Evolutionary conservation across 1,284 basidiomycete genomes (phyloP).

Genomic region (Apiotrichum akiyoshidainum): DNA sequence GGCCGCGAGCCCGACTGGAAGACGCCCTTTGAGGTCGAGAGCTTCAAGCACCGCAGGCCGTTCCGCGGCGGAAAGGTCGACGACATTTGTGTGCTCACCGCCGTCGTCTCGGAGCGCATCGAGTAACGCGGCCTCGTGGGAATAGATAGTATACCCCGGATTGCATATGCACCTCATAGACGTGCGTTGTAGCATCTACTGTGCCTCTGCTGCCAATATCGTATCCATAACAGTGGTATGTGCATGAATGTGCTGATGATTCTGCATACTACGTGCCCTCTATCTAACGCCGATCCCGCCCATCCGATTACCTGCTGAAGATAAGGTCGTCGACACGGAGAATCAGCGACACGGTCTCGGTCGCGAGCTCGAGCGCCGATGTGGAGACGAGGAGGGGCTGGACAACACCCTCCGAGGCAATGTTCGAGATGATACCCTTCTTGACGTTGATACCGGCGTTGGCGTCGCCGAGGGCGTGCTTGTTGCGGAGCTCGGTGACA

Average conservation of each 20-base stretch:
- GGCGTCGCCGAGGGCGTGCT: slow-evolving; percentile 90
- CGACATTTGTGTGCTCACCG: slow-evolving; percentile 49
- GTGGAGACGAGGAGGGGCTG: slow-evolving; percentile 95
- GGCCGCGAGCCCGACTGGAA: slow-evolving; percentile 44
- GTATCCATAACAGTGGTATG: too few relatives aligned
- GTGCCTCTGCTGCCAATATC: neutral
- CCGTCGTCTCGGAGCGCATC: slow-evolving; percentile 31
- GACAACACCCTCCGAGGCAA: slow-evolving; percentile 93
- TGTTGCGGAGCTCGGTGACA: slow-evolving; percentile 94
- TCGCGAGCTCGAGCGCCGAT: slow-evolving; percentile 89
- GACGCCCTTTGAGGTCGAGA: slow-evolving; percentile 50
- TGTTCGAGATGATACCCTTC: slow-evolving; percentile 94
- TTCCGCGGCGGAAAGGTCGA: slow-evolving; percentile 54
- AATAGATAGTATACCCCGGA: neutral
- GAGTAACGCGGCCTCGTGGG: neutral
- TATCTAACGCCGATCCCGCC: neutral
- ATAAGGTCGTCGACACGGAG: slow-evolving; percentile 84
- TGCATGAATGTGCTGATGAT: neutral
- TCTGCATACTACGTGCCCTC: slow-evolving; percentile 1
- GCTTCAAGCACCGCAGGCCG: slow-evolving; percentile 44
- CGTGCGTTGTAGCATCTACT: neutral
- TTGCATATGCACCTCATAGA: neutral
- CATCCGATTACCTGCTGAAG: slow-evolving; percentile 1
- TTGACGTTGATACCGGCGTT: slow-evolving; percentile 98
- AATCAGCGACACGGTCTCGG: slow-evolving; percentile 95